Evolutionary conservation across 257 asterid genomes (phyloP), one percentile per base, ranked within the genome.

Genomic region (Fraxinus cuspidata): DNA sequence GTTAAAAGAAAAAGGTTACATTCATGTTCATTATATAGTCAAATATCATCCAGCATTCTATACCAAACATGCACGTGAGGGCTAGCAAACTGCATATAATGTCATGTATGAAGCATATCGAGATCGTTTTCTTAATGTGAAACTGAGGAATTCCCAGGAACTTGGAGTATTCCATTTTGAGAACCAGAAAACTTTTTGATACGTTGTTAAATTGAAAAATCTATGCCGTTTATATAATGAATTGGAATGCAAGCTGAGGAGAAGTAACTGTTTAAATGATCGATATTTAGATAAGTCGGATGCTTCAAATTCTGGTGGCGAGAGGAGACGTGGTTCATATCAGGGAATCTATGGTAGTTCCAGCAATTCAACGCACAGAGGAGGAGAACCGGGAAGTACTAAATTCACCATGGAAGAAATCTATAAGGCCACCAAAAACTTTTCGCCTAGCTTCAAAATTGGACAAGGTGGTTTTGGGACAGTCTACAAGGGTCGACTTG

Each of bases 401-500:
- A 89, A 87, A 71, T 92, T 88, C 88, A 86, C 94, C 82, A 77
- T 93, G 72, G 90, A 83, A 37, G 96, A 90, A 77, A 96, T 96
- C 82, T 81, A 65, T 28, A 92, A 86, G 81, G 98, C 97, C 72
- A 93, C 99, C 25, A 88, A 67, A 74, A 89, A 87, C 77, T 96
- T 96, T 81, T 93, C 97, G 29, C 97, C 97, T n/a, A 82, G 85
- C 84, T 83, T 87, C 63, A 96, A 89, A 83, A 81, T 96, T 66
- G 99, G 98, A 75, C 99, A 96, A 85, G 99, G 99, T 56, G 99
- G 99, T 63, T 96, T 93, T 74, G 99, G 98, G 83, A 93, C 96
- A 5, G 99, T 96, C 49, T 96, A 96, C 79, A 93, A 88, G 81
- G 99, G 94, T 53, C 83, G 37, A 67, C 90, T 96, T 34, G 78